phyloP scores from a whole-genome alignment of 164 flowering plant genomes.

The Piper betle region DNA sequence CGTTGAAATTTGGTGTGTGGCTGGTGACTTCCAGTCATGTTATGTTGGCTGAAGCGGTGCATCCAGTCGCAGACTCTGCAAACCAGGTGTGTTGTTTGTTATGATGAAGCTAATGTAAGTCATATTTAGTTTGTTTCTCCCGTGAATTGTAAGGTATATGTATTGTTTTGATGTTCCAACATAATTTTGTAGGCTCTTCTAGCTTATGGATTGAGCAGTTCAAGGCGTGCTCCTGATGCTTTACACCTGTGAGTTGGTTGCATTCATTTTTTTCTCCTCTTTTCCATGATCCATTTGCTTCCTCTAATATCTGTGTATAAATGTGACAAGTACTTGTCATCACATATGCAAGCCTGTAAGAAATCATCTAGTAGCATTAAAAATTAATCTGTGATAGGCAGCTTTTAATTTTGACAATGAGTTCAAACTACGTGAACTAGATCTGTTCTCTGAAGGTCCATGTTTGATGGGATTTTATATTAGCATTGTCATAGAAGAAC shows the following conservation, averaged over 20 bases:
- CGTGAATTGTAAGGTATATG: not conserved
- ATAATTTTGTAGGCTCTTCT: conserved; percentile 71
- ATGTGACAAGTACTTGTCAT: too few species aligned
- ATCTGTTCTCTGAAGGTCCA: too few species aligned
- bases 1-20: conserved; percentile 97
- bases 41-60: conserved; percentile 89
- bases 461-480: too few species aligned
- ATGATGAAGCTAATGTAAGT: not conserved
- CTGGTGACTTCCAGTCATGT: conserved; percentile 80
- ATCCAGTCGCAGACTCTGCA: conserved; percentile 93
- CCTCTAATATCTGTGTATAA: too few species aligned
- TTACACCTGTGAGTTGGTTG: conserved; percentile 77
- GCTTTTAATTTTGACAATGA: too few species aligned
- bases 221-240: conserved; percentile 98
- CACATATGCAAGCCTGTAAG: too few species aligned
- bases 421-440: too few species aligned
- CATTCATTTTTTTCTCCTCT: not conserved
- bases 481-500: too few species aligned
- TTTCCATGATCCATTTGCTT: conserved; percentile 1
- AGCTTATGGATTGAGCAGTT: conserved; percentile 95
- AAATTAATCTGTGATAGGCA: too few species aligned
- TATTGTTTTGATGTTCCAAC: not conserved
- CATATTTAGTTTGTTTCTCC: not conserved
- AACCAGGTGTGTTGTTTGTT: conserved; percentile 50
- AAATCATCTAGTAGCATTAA: too few species aligned